These are phyloP conservation scores for Populus trichocarpa DNA, from an alignment of 441 rosid genomes.

Conservation along the genomic window DNA sequence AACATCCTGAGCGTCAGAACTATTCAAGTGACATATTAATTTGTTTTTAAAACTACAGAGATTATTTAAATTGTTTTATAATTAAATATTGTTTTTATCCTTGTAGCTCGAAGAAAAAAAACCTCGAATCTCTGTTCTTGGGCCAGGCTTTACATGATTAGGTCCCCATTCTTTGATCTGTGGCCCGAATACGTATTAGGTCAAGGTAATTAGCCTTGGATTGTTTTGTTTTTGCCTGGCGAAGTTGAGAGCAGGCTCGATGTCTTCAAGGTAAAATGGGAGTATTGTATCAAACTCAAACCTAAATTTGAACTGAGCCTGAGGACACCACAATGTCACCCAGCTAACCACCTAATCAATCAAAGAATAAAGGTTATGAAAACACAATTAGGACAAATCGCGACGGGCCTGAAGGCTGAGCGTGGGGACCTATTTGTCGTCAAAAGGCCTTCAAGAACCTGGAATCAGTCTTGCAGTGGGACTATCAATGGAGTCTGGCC, in stretches of 20 bases:
- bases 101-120: too few species aligned
- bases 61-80: too few species aligned
- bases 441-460: background rate
- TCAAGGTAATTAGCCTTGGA: background rate
- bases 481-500: background rate
- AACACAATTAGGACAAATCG: background rate
- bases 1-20: too few species aligned
- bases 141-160: background rate
- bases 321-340: background rate
- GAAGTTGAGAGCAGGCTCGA: background rate
- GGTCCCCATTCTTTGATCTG: background rate
- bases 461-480: background rate
- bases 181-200: background rate
- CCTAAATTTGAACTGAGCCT: background rate
- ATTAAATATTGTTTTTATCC: too few species aligned
- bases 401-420: background rate
- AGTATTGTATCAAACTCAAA: background rate
- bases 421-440: background rate
- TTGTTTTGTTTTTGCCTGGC: background rate
- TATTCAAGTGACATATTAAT: too few species aligned
- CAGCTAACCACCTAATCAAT: background rate
- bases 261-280: background rate
- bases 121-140: background rate
- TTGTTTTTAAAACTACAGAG: too few species aligned
- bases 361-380: background rate